phyloP scores from a whole-genome alignment of 768 basidiomycete species.

The Mrakia gelida region DNA sequence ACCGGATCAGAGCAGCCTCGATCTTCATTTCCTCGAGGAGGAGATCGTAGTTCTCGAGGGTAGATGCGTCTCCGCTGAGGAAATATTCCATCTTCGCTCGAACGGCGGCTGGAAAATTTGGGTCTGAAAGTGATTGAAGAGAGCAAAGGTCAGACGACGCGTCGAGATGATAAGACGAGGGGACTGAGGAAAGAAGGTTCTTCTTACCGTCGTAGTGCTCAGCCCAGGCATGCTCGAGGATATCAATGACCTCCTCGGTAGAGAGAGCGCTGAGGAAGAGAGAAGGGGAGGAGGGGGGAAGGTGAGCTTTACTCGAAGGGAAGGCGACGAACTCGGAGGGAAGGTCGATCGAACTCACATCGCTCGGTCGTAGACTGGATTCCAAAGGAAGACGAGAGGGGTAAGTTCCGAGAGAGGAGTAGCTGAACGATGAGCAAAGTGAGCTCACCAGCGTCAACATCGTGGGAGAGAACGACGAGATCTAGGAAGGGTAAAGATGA shows the following conservation, averaged over 20 bases:
- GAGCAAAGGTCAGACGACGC: not conserved
- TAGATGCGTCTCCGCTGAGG: slow-evolving; percentile 24
- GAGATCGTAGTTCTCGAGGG: slow-evolving; percentile 27
- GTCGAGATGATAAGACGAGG: no score
- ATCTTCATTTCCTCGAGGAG: slow-evolving; percentile 33
- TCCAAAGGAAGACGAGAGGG: no score
- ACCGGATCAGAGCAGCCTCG: slow-evolving; percentile 41
- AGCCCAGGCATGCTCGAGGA: slow-evolving; percentile 26
- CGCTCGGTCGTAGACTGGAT: slow-evolving; percentile 26
- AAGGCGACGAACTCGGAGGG: slow-evolving; percentile 11
- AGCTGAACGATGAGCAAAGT: no score
- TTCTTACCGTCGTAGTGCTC: slow-evolving; percentile 20
- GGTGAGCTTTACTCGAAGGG: no score
- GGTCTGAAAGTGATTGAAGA: not conserved
- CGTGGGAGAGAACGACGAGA: slow-evolving; percentile 28
- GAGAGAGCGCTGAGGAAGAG: slow-evolving; percentile 8
- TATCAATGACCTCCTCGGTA: slow-evolving; percentile 27
- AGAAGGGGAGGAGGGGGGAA: not conserved
- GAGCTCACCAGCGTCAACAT: slow-evolving; percentile 27
- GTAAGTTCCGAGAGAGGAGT: no score
- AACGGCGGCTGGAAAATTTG: slow-evolving; percentile 26
- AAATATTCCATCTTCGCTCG: slow-evolving; percentile 31
- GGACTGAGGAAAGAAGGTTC: not conserved
- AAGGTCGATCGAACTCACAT: slow-evolving; percentile 21
- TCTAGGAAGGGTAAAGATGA: not conserved